Evolutionary conservation across 768 basidiomycete genomes (phyloP).

Genomic region (Paxillus ammoniavirescens): DNA sequence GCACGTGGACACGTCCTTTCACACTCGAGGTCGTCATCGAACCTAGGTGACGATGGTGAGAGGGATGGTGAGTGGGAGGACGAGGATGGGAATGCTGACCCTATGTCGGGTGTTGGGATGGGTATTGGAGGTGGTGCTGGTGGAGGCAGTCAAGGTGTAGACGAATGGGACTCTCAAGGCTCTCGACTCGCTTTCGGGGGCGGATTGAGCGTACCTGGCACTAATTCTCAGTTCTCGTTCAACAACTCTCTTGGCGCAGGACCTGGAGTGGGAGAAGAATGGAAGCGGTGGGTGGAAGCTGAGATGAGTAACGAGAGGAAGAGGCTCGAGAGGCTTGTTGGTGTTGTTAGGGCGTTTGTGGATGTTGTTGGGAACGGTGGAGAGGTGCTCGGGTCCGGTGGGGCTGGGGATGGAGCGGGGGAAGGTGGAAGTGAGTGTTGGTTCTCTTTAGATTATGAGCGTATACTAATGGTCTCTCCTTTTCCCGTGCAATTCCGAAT

Average conservation of each 20-base stretch:
- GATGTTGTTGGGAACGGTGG: slow-evolving; percentile 52
- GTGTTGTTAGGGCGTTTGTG: slow-evolving; percentile 59
- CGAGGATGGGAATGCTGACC: slow-evolving; percentile 17
- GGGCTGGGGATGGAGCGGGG: slow-evolving; percentile 1
- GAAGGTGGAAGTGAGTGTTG: slow-evolving; percentile 14
- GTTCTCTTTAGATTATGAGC: not conserved
- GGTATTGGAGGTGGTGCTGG: not conserved
- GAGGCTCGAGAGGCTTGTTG: slow-evolving; percentile 60
- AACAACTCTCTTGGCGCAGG: slow-evolving; percentile 3
- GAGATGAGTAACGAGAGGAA: slow-evolving; percentile 57
- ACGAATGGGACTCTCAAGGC: slow-evolving; percentile 25
- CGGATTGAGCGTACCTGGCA: slow-evolving; percentile 12
- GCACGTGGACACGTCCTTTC: slow-evolving; percentile 18
- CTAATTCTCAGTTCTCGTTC: slow-evolving; percentile 4
- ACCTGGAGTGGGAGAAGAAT: slow-evolving; percentile 19
- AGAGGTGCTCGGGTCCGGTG: not conserved
- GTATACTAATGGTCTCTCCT: not conserved
- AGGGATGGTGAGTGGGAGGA: slow-evolving; percentile 30
- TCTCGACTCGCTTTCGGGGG: slow-evolving; percentile 12
- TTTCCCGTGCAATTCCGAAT: too few species aligned
- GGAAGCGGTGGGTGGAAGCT: slow-evolving; percentile 29
- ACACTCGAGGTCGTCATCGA: slow-evolving; percentile 29
- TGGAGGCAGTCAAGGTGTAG: slow-evolving; percentile 14
- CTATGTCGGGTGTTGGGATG: slow-evolving; percentile 13
- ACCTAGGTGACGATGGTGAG: slow-evolving; percentile 25